A percentile compares a stretch with the other conserved stretches of the same genome.
phyloP scores from a whole-genome alignment of 768 basidiomycete species.

The Tubosaeta sp. region DNA sequence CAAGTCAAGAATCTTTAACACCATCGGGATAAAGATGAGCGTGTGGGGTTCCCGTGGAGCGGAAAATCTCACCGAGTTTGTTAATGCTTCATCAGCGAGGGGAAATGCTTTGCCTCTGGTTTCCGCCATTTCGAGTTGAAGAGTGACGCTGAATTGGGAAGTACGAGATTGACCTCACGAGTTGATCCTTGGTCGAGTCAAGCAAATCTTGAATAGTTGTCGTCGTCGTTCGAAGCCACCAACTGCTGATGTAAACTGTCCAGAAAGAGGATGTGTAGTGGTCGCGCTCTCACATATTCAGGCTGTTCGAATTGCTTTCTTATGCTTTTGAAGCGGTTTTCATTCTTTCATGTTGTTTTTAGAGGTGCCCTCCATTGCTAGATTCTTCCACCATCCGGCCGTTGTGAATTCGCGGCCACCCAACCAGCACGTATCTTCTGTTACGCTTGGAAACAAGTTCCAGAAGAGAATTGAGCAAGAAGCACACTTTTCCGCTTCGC shows the following conservation, averaged over 20 bases:
- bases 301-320: too few species aligned
- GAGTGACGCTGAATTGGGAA: slow-evolving; percentile 1
- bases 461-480: too few species aligned
- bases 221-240: not conserved
- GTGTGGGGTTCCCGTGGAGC: not conserved
- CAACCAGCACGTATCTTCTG: too few species aligned
- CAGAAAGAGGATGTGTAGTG: slow-evolving; percentile 4
- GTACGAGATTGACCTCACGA: slow-evolving; percentile 65
- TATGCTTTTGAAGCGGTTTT: too few species aligned
- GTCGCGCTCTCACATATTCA: not conserved
- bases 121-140: slow-evolving; percentile 52
- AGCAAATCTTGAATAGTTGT: not conserved
- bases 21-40: not conserved
- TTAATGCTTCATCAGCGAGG: slow-evolving; percentile 77
- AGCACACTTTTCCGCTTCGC: too few species aligned
- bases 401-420: too few species aligned
- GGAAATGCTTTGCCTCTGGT: slow-evolving; percentile 83
- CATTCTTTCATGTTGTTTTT: too few species aligned
- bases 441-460: too few species aligned
- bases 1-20: slow-evolving; percentile 81
- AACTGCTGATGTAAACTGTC: slow-evolving; percentile 16
- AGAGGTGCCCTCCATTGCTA: too few species aligned
- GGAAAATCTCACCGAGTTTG: slow-evolving; percentile 68
- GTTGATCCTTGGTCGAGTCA: slow-evolving; percentile 77
- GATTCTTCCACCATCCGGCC: too few species aligned